phyloP scores from a whole-genome alignment of 1,139 yeast species.

The Suhomyces ambrosiae region DNA sequence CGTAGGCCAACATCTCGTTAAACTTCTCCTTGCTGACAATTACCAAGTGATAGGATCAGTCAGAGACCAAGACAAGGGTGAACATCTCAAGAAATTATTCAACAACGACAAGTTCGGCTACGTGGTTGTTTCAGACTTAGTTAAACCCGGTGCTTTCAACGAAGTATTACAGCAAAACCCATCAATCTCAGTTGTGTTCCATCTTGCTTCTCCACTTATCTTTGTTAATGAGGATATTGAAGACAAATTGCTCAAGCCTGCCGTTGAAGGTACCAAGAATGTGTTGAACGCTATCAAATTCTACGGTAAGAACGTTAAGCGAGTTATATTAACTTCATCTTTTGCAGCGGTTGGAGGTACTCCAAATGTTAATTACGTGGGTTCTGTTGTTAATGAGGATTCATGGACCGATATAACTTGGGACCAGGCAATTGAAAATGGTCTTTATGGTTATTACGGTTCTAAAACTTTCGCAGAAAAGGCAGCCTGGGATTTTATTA shows the following conservation, averaged over 20 bases:
- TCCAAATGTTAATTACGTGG: constrained; percentile 10
- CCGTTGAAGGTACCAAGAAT: constrained; percentile 36
- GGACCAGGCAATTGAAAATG: constrained; percentile 29
- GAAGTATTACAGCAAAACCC: constrained; percentile 24
- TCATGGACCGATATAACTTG: constrained; percentile 43
- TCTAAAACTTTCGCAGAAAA: constrained; percentile 43
- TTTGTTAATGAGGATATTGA: constrained; percentile 30
- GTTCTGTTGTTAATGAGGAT: constrained; percentile 25
- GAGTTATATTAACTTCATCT: constrained; percentile 36
- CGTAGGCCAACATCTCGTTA: constrained; percentile 37
- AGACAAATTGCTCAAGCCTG: constrained; percentile 34
- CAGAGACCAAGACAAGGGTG: constrained; percentile 35
- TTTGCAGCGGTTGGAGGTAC: constrained; percentile 25
- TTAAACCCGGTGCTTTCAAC: constrained; percentile 16
- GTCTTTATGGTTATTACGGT: constrained; percentile 30
- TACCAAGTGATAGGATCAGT: constrained; percentile 41
- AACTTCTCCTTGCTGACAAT: constrained; percentile 27
- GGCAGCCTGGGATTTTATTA: constrained; percentile 54
- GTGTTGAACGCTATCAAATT: constrained; percentile 29
- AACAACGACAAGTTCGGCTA: constrained; percentile 35
- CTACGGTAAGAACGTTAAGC: constrained; percentile 28
- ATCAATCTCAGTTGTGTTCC: constrained; percentile 42
- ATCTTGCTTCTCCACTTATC: constrained; percentile 31
- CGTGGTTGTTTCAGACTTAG: constrained; percentile 43
- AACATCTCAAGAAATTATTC: not conserved